Evolutionary conservation across 2,329 filamentous ascomycete genomes (phyloP), one percentile per base, ranked within the genome.

Genomic region (Rosellinia necatrix): DNA sequence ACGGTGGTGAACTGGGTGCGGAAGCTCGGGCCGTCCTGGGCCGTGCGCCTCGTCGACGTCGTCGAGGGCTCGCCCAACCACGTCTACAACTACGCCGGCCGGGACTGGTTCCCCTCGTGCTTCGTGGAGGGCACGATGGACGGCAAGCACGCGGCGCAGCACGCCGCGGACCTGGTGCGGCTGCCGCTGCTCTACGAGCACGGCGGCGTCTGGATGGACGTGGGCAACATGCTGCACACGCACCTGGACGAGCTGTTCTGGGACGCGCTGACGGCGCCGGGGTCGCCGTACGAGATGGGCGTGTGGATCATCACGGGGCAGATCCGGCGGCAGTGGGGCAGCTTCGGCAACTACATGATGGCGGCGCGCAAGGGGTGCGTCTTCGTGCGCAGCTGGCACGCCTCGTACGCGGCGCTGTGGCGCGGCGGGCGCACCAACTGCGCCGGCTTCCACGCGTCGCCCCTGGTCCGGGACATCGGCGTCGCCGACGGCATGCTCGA

Each of bases 371-470:
- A 75, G 27, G 70, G 71, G 1, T 76, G 75, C 53, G 42, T 65
- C 1, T 78, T 79, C 37, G 74, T 80, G 58, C 72, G 70, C 48
- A 71, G 69, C 64, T 78, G 77, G 76, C 72, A 77, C 53, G 41
- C 70, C 2, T 60, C 70, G 0, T 77, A 71, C 60, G 68, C 66
- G 9, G 66, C 70, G 37, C 60, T 76, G 0, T 76, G 75, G 75
- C 65, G 58, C 3, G 69, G 60, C 0, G n/a, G n/a, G n/a, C 64
- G 58, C 3, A 71, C 71, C 2, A 73, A 69, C n/a, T 57, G 63
- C 2, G 62, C 66, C 4, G 74, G 68, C 1, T 71, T 75, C 46
- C 67, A 72, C 22, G 53, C 62, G 10, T 25, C 52, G 5, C 66
- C 72, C 4, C 30, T 74, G 1, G 58, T 72, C 0, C 38, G 61